A percentile compares a stretch with the other conserved stretches of the same genome.
Conservation (phyloP, 129 eudicot genomes). For the Arctium lappa region DNA sequence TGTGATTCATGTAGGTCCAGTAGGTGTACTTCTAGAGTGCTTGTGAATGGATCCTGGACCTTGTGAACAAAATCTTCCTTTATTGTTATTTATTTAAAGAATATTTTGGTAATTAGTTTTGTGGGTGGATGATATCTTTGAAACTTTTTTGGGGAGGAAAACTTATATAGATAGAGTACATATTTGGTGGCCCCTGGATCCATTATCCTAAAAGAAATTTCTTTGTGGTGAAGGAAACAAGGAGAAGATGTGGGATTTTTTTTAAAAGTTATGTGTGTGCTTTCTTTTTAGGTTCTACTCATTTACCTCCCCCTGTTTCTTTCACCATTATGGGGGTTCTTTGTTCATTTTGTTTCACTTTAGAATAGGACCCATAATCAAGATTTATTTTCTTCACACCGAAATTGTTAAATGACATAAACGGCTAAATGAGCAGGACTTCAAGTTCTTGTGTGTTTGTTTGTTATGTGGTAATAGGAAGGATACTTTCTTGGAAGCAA, state of each 20-base stretch:
- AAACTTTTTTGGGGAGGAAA: neutral
- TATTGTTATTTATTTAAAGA: neutral
- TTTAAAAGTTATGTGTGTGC: neutral
- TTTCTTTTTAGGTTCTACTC: neutral
- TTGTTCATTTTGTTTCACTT: neutral
- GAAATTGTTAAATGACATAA: neutral
- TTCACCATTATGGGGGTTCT: neutral
- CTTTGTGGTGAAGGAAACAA: neutral
- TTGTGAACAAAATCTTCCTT: neutral
- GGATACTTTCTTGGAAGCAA: neutral
- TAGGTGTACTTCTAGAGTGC: neutral
- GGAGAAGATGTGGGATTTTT: neutral
- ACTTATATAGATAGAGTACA: slow-evolving; percentile 5
- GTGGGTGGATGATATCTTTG: neutral
- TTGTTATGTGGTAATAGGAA: neutral
- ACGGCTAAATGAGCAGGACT: neutral
- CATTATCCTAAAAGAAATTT: neutral
- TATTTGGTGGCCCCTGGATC: slow-evolving; percentile 1
- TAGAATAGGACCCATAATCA: neutral
- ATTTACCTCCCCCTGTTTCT: neutral
- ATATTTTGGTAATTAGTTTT: neutral
- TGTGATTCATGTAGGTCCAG: neutral
- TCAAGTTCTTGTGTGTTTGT: neutral
- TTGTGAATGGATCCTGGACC: neutral
- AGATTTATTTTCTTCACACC: neutral